Evolutionary conservation across 768 basidiomycete species (phyloP), one percentile per base, ranked within the genome.

Genomic region (Floccularia luteovirens): DNA sequence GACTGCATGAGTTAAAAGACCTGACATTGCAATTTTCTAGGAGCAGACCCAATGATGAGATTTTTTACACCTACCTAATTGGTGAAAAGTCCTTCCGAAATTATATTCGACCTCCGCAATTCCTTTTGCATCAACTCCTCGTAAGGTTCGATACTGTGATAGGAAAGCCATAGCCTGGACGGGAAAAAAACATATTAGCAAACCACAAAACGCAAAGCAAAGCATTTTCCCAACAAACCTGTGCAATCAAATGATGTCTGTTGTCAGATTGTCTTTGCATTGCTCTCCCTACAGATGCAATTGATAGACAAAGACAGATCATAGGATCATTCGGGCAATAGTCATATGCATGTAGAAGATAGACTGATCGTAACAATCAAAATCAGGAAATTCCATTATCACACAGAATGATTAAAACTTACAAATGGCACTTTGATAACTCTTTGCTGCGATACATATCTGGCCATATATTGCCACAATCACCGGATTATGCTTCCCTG

Each of bases 241-340:
- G 89, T 3, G 82, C 72, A 27, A 97, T 74, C 43, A 91, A 72
- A 56, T 94, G 88, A 53, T 96, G 87, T 28, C 92, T 66, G 55
- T 99, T 98, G 61, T 97, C 94, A 11, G 84, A 81, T 57, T 97
- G 93, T 14, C 93, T 74, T 48, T 93, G 89, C 82, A 90, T 90
- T 0, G 91, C 85, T 25, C 94, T 74, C 8, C 91, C 90, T 33
- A 96, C 65, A 16, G 89, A 96, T 0, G 89, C 80, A 33, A 92
- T 78, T 0, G 83, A 88, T 6, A 97, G 69, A 31, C 74, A 77
- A 3, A 98, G 66, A 53, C 86, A 92, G 17, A 96, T 70, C 61
- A 93, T 67, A 0, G 93, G 90, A 57, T 97, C 88, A 11, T 88
- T 68, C 0, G 77, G 82, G 44, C 78, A 81, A 50, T 89, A 75